Evolutionary conservation across 2,329 filamentous ascomycete species (phyloP), one percentile per base, ranked within the genome.

Genomic region (Rutstroemia sp.): DNA sequence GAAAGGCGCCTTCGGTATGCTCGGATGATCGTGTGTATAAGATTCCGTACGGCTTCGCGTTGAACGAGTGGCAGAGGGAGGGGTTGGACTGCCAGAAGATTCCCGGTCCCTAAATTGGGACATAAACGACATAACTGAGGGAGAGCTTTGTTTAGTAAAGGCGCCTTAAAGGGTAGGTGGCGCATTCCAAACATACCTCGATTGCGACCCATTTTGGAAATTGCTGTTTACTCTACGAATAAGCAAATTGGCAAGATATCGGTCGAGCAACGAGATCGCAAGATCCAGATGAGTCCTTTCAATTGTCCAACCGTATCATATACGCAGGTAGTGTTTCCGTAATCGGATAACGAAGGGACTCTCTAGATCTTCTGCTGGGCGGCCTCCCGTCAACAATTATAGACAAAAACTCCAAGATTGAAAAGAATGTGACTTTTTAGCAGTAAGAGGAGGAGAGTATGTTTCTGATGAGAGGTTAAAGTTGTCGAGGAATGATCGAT

Each of bases 61-160:
- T 48, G 49, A 62, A 39, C 49, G 50, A 45, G 51, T 66, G 5
- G 67, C 61, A 19, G 71, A 62, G 53, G 47, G 53, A 42, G 53
- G 46, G 19, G 67, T 66, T 38, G 68, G 65, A 50, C 67, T 65
- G 55, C 70, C 70, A 49, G 66, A 58, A 48, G 66, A 57, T 41
- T 71, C 70, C 60, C 72, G 70, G 59, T 74, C 74, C 34, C 69
- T 75, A 77, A 88, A 85, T 74, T 86, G 83, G 72, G 88, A 90
- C 81, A 95, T 92, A 74, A 95, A 95, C 66, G 90, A 95, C 66
- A 91, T 79, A 57, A 95, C 90, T 95, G 72, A 16, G 56, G 49
- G 58, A 51, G 57, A 58, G 30, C 27, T 41, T 39, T 21, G 25
- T 48, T 53, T 42, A 54, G 49, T 34, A 37, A 49, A 19, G 23